Evolutionary conservation across 225 moss, liverwort and hornwort genomes (phyloP).

Genomic region (Ulota crispa): DNA sequence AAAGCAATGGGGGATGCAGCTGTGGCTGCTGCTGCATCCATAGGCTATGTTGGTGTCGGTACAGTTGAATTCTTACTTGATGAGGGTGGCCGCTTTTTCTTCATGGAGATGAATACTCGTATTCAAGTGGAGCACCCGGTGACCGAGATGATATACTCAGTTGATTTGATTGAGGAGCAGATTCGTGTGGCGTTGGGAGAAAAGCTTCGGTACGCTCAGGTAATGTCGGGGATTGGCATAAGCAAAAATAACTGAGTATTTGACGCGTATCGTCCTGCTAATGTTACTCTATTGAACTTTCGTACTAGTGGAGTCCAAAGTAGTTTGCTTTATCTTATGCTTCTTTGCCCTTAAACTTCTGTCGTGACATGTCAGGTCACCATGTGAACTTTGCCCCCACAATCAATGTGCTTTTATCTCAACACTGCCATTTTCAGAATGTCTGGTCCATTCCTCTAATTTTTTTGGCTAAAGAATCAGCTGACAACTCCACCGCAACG

Average conservation of each 20-base stretch:
- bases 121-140: conserved; percentile 99
- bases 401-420: too few relatives aligned
- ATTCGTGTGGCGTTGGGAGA: conserved; percentile 96
- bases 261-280: too few relatives aligned
- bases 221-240: conserved; percentile 8
- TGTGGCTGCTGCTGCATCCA: conserved; percentile 92
- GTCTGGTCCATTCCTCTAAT: too few relatives aligned
- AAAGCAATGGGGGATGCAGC: conserved; percentile 99
- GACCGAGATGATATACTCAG: conserved; percentile 92
- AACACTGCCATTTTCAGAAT: too few relatives aligned
- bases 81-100: conserved; percentile 77
- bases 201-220: conserved; percentile 88
- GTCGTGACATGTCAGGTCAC: too few relatives aligned
- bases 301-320: too few relatives aligned
- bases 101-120: conserved; percentile 99
- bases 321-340: too few relatives aligned
- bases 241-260: background rate
- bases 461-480: too few relatives aligned
- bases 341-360: too few relatives aligned
- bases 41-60: conserved; percentile 99
- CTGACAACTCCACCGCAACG: too few relatives aligned
- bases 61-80: conserved; percentile 94
- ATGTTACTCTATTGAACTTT: too few relatives aligned
- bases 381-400: too few relatives aligned
- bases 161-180: conserved; percentile 98